These are phyloP conservation scores for Fusarium phyllophilum DNA, from an alignment of 2,329 filamentous ascomycete species.

Conservation along the genomic window DNA sequence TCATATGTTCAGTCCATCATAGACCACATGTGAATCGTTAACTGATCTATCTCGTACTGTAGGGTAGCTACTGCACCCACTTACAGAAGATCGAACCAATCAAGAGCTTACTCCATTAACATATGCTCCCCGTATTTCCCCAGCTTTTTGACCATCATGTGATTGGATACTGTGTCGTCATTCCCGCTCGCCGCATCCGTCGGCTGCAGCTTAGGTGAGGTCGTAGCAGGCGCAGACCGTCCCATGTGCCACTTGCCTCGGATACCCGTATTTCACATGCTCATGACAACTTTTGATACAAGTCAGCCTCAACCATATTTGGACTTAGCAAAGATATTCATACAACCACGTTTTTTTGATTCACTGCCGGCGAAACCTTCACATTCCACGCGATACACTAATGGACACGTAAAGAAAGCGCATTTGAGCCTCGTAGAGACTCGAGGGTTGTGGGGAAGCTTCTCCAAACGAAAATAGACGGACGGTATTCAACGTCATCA, in stretches of 20 bases:
- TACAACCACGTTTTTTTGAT: background rate
- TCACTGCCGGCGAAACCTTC: background rate
- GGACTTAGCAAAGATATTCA: constrained; percentile 7
- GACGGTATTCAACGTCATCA: constrained; percentile 24
- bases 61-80: background rate
- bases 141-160: constrained; percentile 43
- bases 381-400: constrained; percentile 3
- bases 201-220: constrained; percentile 36
- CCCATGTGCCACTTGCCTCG: constrained; percentile 45
- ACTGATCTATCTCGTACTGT: background rate
- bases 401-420: constrained; percentile 36
- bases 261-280: constrained; percentile 45
- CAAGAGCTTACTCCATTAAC: background rate
- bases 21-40: background rate
- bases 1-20: too few species aligned
- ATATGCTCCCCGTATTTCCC: constrained; percentile 40
- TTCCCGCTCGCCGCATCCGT: constrained; percentile 42
- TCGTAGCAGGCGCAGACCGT: constrained; percentile 22
- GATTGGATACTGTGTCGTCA: constrained; percentile 42
- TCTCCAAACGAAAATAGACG: constrained; percentile 11
- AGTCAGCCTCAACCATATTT: constrained; percentile 21
- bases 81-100: constrained; percentile 4
- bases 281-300: constrained; percentile 24
- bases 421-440: constrained; percentile 32
- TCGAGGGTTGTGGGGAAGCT: constrained; percentile 38